Conservation (phyloP, 345 rosid genomes). For the Euphorbia lathyris region DNA sequence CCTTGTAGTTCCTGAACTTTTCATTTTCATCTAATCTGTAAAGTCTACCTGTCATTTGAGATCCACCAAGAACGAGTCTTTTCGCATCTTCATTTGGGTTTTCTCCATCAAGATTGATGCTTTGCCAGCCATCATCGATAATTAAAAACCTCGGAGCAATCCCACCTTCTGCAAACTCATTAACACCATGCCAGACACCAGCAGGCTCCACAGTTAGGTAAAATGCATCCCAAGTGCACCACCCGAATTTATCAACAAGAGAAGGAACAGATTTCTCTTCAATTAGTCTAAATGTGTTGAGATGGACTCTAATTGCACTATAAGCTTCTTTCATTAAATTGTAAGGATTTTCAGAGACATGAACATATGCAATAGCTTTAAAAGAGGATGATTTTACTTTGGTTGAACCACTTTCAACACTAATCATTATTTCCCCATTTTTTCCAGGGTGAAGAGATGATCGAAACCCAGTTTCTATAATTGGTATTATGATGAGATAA, state of each 20-base stretch:
- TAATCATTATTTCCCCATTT: constrained; percentile 50
- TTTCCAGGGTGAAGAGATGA: constrained; percentile 63
- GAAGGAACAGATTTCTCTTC: constrained; percentile 70
- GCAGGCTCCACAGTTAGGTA: constrained; percentile 80
- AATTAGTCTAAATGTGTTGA: constrained; percentile 69
- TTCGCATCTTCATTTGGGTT: constrained; percentile 42
- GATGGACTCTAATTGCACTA: constrained; percentile 64
- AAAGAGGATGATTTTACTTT: constrained; percentile 49
- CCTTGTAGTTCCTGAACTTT: constrained; percentile 62
- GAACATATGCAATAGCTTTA: constrained; percentile 65
- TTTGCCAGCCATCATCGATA: constrained; percentile 92
- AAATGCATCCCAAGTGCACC: constrained; percentile 98
- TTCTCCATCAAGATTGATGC: constrained; percentile 52
- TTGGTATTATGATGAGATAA: constrained; percentile 58
- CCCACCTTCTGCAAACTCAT: constrained; percentile 65
- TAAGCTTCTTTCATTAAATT: constrained; percentile 74
- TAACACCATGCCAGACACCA: constrained; percentile 70
- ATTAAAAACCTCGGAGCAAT: constrained; percentile 67
- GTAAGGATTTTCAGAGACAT: constrained; percentile 68
- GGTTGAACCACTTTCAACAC: constrained; percentile 71
- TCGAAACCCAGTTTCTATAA: constrained; percentile 65
- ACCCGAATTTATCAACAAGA: constrained; percentile 71
- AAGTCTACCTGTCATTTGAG: constrained; percentile 82
- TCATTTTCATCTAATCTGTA: constrained; percentile 58
- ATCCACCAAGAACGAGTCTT: constrained; percentile 79